Base-by-base conservation (phyloP, 768 basidiomycete genomes). In the Asterophora parasitica region DNA sequence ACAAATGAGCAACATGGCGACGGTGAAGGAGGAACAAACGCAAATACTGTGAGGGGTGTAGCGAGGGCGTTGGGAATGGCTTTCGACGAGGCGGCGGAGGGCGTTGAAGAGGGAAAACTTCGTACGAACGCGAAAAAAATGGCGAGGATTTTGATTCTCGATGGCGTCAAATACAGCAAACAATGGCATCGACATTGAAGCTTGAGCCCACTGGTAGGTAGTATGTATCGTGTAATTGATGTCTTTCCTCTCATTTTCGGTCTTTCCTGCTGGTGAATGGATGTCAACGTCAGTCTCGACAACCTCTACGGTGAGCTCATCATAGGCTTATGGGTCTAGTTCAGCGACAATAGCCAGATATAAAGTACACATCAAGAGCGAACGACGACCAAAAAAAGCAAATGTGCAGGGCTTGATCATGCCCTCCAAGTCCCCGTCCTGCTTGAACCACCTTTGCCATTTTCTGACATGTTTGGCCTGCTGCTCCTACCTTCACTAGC, bases 51-150 rank as follows among this genome's bases (percentile, higher is more conserved):
- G 28, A 70, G 67, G 31, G 65, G 53, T 17, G 68, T 76, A 0
- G 75, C 82, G 7, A 69, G 68, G 38, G 68, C 69, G 38, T 62
- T 77, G 3, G 77, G 77, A 2, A 50, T 77, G 1, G 59, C 71
- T 52, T 72, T 72, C 35, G 68, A 67, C 12, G 61, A 63, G 37
- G 62, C 51, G 38, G 56, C 30, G 48, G 45, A 48, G 39, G 56
- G 41, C 30, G 36, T 27, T 41, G 47, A 40, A 49, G 67, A 71
- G 28, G 71, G 69, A 7, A 60, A 59, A 43, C 46, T 72, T 16
- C 52, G 64, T 20, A 56, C 54, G 30, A 68, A 61, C 45, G 69
- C 69, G 32, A 67, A 58, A 48, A 55, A 55, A 39, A 67, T 66
- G 17, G 58, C 66, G 2, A 55, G 61, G 20, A 59, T 59, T 36